Base-by-base conservation (phyloP, 1,284 basidiomycete genomes). In the Heterobasidion irregulare region DNA sequence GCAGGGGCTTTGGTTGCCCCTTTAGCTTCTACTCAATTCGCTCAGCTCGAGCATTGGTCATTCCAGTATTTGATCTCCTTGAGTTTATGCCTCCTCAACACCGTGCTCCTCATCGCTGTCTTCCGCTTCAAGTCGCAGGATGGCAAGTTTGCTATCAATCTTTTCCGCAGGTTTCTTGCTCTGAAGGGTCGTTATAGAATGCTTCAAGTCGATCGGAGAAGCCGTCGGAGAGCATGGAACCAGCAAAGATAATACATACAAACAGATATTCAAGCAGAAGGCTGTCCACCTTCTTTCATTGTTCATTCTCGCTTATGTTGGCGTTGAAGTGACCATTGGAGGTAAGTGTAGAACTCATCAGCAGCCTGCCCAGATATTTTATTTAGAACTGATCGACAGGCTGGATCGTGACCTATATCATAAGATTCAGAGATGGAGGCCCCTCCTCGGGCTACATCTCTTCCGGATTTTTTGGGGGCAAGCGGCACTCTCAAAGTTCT, bases 21-120 rank as follows among this genome's bases (percentile, higher is more conserved):
- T 1, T 71, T 88, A 9, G 72, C 79, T 1, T 72, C 85, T 0
- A 87, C 84, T 0, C 79, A 83, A 47, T 86, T 87, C 58, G 68
- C 82, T 1, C 70, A 73, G 50, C 64, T 73, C 47, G 61, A 57
- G 0, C 69, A 66, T 51, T 83, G 82, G 76, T 86, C 84, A 10
- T 82, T 80, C 62, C 83, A 87, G 64, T 89, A 80, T 63, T 70
- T 86, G 13, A 70, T 73, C 9, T 85, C 82, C 0, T 66, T 87
- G 2, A 78, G 77, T 1, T 57, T 89, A 10, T 78, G 81, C 0
- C 47, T 77, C 12, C 54, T 69, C 26, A 84, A 81, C 53, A 66
- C 70, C 0, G 38, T 71, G 6, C 36, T 73, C 1, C 62, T 86
- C 12, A 56, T 74, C 8, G 57, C 63, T 1, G 77, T 82, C 0